Percentiles rank a stretch among this genome's conserved stretches.
phyloP scores from a whole-genome alignment of 345 rosid genomes.

The Noccaea bulbosa region DNA sequence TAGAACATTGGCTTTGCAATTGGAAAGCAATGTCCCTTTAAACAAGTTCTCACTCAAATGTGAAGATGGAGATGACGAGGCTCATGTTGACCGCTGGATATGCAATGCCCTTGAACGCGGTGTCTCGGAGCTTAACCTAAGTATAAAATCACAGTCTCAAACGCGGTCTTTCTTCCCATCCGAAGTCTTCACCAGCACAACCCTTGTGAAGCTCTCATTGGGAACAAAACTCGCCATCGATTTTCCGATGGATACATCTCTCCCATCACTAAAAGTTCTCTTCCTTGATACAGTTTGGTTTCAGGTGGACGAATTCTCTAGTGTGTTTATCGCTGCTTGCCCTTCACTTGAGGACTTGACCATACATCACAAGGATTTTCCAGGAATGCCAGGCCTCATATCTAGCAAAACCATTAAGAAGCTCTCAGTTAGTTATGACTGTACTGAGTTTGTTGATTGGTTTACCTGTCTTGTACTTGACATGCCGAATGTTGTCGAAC shows the following conservation, averaged over 20 bases:
- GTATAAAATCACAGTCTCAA: not conserved
- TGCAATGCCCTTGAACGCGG: not conserved
- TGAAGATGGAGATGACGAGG: not conserved
- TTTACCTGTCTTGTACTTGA: not conserved
- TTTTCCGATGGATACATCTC: not conserved
- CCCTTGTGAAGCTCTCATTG: not conserved
- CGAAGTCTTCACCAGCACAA: not conserved
- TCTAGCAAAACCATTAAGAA: conserved; percentile 1
- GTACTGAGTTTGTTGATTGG: not conserved
- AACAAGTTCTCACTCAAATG: not conserved
- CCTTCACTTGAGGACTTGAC: not conserved
- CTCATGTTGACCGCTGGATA: conserved; percentile 6
- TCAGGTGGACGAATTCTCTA: not conserved
- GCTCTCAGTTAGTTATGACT: not conserved
- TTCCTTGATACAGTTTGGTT: not conserved
- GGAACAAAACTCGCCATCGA: not conserved
- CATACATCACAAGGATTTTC: not conserved
- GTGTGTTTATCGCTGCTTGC: not conserved
- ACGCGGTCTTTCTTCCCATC: not conserved
- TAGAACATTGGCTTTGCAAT: not conserved
- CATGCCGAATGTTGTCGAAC: not conserved
- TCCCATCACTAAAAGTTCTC: not conserved
- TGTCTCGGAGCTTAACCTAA: not conserved
- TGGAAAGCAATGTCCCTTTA: not conserved
- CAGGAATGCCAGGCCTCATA: not conserved